Evolutionary conservation across 345 rosid genomes (phyloP), one percentile per base, ranked within the genome.

Genomic region (Citrus reticulata): DNA sequence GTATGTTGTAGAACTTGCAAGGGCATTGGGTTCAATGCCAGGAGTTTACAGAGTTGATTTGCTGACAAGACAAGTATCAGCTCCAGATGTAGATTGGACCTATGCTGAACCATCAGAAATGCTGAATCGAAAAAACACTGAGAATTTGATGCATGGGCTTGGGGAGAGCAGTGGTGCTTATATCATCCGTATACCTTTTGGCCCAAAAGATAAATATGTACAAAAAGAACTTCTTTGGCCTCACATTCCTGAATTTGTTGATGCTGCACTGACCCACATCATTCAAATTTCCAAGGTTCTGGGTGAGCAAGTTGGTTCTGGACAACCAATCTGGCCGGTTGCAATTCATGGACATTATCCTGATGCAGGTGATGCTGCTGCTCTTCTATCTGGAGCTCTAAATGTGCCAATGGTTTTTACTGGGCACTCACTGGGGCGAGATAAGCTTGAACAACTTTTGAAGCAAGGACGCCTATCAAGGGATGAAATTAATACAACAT

Each of bases 391-490:
- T 70, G 97, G 97, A 17, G 94, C 93, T 81, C 75, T 91, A 29
- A 93, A 91, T 71, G 97, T 93, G 55, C 95, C 97, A 17, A 91
- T 91, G 97, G 89, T 91, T 77, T 91, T 93, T 70, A 93, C 97
- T 39, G 97, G 97, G 1, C 97, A 93, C 78, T 93, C 95, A 80
- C 91, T 93, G 75, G 95, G 97, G 54, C 90, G 91, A 58, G 93
- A 93, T 83, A 93, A 93, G 86, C 87, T 90, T 39, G 97, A 91
- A 76, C 93, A 93, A 74, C 89, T 93, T 54, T 70, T 90, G 71
- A 89, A 90, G 85, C 97, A 91, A 85, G 95, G 95, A 60, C 83
- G 97, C 49, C 77, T 66, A 74, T 84, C 93, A 9, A 87, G 86
- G 70, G 97, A 93, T 42, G 97, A 93, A 76, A 90, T 93, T 27